A percentile compares a stretch with the other conserved stretches of the same genome.
These are phyloP conservation scores for Neurospora sublineolata DNA, from an alignment of 495 filamentous ascomycete species.

Conservation along the genomic window DNA sequence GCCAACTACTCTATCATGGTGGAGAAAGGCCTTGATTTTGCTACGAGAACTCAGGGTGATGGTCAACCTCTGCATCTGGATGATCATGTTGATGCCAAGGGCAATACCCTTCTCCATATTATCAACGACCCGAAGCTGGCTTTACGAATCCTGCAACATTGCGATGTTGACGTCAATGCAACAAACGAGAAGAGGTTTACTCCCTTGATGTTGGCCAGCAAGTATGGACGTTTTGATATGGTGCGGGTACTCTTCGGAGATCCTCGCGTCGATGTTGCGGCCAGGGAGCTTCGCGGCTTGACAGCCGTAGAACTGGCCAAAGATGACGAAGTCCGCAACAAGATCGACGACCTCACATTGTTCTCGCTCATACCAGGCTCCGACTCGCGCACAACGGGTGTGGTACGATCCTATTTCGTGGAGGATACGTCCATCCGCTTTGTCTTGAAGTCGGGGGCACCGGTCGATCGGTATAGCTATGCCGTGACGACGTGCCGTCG, in stretches of 20 bases:
- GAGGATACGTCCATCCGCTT: slow-evolving; percentile 92
- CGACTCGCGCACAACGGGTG: slow-evolving; percentile 78
- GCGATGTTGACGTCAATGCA: slow-evolving; percentile 90
- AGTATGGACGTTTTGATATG: slow-evolving; percentile 90
- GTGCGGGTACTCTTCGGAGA: slow-evolving; percentile 82
- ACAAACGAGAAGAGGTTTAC: slow-evolving; percentile 94
- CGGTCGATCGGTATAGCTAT: slow-evolving; percentile 52
- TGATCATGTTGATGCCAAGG: slow-evolving; percentile 83
- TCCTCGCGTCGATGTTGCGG: slow-evolving; percentile 69
- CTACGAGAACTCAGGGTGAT: slow-evolving; percentile 64
- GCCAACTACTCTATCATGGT: slow-evolving; percentile 79
- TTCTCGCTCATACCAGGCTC: slow-evolving; percentile 59
- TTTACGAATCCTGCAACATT: slow-evolving; percentile 59
- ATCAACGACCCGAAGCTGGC: slow-evolving; percentile 76
- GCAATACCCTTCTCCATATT: slow-evolving; percentile 89
- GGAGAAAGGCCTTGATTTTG: slow-evolving; percentile 59
- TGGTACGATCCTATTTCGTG: slow-evolving; percentile 94
- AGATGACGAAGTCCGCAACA: slow-evolving; percentile 93
- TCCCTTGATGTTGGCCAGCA: slow-evolving; percentile 96
- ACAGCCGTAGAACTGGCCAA: slow-evolving; percentile 96
- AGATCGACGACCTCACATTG: slow-evolving; percentile 85
- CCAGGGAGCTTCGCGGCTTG: slow-evolving; percentile 78
- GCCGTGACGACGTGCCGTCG: slow-evolving; percentile 90
- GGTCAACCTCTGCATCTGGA: slow-evolving; percentile 74
- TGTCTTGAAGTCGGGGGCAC: slow-evolving; percentile 86